Conservation (phyloP, 257 asterid species). For the Solanum chiquidenum region DNA sequence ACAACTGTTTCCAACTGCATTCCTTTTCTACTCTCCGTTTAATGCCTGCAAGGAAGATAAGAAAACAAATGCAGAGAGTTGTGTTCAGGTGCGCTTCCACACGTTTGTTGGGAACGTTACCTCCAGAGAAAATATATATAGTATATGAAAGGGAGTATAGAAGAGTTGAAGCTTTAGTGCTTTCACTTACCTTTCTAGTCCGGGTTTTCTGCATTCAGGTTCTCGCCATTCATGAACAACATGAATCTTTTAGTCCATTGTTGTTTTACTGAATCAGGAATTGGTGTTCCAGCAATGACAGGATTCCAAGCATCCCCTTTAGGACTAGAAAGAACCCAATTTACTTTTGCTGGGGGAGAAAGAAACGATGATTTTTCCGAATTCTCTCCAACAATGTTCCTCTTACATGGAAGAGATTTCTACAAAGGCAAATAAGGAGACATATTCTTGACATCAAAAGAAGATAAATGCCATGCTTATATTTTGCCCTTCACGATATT, state of each 20-base stretch:
- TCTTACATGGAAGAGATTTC: slow-evolving; percentile 24
- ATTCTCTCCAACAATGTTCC: slow-evolving; percentile 1
- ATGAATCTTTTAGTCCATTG: slow-evolving; percentile 57
- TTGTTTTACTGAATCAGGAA: slow-evolving; percentile 52
- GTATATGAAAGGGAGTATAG: neutral
- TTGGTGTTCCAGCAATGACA: slow-evolving; percentile 25
- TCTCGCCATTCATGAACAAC: slow-evolving; percentile 31
- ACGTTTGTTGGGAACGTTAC: neutral
- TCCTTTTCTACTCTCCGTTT: neutral
- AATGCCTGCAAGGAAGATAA: neutral
- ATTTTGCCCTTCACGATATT: neutral
- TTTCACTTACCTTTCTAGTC: slow-evolving; percentile 16
- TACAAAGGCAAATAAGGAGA: slow-evolving; percentile 3
- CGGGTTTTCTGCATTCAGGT: slow-evolving; percentile 2
- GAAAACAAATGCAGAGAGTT: neutral
- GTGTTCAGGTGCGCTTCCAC: neutral
- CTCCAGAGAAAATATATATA: neutral
- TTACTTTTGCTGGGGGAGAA: slow-evolving; percentile 49
- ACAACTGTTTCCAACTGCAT: neutral
- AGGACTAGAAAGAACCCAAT: slow-evolving; percentile 62
- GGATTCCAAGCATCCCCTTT: slow-evolving; percentile 61
- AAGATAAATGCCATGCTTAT: neutral
- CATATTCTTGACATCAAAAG: neutral
- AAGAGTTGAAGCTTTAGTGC: neutral
- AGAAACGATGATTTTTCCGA: slow-evolving; percentile 21